These are phyloP conservation scores for Leucosporidium scottii DNA, from an alignment of 768 basidiomycete species.

Conservation along the genomic window DNA sequence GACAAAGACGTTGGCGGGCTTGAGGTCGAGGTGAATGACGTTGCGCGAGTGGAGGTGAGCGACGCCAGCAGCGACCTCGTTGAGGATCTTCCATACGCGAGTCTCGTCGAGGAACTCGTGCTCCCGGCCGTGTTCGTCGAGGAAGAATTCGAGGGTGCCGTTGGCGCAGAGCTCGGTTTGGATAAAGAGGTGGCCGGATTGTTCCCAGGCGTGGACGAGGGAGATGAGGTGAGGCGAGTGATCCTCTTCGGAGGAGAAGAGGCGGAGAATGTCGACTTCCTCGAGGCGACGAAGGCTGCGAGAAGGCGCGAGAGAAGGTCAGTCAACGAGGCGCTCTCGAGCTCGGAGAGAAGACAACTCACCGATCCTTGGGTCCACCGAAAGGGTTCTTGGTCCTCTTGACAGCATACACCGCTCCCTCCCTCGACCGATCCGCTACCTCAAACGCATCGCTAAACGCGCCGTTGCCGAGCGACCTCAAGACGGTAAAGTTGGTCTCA, in stretches of 20 bases:
- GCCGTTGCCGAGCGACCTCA: conserved; percentile 78
- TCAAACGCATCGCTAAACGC: conserved; percentile 92
- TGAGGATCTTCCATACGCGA: conserved; percentile 90
- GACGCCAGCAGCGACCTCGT: conserved; percentile 80
- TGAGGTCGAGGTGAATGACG: conserved; percentile 90
- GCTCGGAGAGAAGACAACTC: conserved; percentile 39
- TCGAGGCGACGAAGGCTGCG: conserved; percentile 66
- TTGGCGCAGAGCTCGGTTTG: conserved; percentile 89
- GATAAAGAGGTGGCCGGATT: conserved; percentile 77
- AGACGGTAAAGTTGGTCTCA: conserved; percentile 68
- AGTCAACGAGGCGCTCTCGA: neutral
- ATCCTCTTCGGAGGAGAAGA: conserved; percentile 49
- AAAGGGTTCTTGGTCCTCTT: conserved; percentile 85
- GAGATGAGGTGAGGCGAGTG: conserved; percentile 62
- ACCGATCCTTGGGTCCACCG: conserved; percentile 86
- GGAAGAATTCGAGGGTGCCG: conserved; percentile 83
- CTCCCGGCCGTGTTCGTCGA: conserved; percentile 74
- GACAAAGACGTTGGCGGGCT: conserved; percentile 94
- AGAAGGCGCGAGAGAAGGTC: conserved; percentile 4
- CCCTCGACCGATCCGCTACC: conserved; percentile 41
- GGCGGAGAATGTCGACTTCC: conserved; percentile 84
- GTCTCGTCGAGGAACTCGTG: conserved; percentile 84
- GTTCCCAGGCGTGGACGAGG: conserved; percentile 94
- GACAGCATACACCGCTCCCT: conserved; percentile 61
- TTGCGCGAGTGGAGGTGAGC: conserved; percentile 80